phyloP scores from a whole-genome alignment of 2,329 filamentous ascomycete genomes.

The Curvularia hawaiiensis region DNA sequence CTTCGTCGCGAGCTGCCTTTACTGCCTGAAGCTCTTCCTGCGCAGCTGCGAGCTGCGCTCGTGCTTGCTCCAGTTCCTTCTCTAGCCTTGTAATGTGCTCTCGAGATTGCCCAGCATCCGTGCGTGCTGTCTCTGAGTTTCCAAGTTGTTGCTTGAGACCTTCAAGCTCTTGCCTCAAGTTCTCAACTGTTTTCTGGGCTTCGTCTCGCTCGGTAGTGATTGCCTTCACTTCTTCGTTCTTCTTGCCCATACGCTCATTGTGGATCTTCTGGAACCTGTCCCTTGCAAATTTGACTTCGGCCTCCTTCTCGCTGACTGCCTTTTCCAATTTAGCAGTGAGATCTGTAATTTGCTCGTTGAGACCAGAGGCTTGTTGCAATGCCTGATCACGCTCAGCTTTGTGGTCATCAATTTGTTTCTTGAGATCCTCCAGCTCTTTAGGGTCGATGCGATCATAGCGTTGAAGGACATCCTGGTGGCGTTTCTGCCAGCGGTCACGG shows the following conservation, averaged over 20 bases:
- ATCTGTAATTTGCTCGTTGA: constrained; percentile 55
- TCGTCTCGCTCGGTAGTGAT: constrained; percentile 67
- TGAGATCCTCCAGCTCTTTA: constrained; percentile 87
- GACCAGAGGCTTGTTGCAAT: constrained; percentile 56
- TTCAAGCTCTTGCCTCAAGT: constrained; percentile 63
- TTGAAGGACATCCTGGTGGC: constrained; percentile 91
- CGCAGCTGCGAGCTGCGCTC: constrained; percentile 25
- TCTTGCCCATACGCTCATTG: constrained; percentile 41
- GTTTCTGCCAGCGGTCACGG: constrained; percentile 92
- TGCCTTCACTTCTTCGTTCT: constrained; percentile 55
- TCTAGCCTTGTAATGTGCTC: constrained; percentile 68
- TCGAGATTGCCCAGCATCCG: constrained; percentile 22
- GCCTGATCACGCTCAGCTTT: constrained; percentile 59
- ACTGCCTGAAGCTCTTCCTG: constrained; percentile 61
- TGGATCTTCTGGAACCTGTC: constrained; percentile 56
- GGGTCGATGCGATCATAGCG: constrained; percentile 97
- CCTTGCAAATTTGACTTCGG: constrained; percentile 51
- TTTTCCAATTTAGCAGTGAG: constrained; percentile 49
- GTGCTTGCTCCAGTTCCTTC: constrained; percentile 29
- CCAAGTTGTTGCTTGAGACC: constrained; percentile 51
- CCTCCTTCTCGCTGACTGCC: constrained; percentile 29
- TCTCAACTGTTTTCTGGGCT: constrained; percentile 46
- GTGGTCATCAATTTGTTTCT: constrained; percentile 69
- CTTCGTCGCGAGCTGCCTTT: constrained; percentile 68
- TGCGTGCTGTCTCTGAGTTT: constrained; percentile 16